phyloP scores from a whole-genome alignment of 371 early-diverging fungal species.

The Syncephalastrum racemosum region DNA sequence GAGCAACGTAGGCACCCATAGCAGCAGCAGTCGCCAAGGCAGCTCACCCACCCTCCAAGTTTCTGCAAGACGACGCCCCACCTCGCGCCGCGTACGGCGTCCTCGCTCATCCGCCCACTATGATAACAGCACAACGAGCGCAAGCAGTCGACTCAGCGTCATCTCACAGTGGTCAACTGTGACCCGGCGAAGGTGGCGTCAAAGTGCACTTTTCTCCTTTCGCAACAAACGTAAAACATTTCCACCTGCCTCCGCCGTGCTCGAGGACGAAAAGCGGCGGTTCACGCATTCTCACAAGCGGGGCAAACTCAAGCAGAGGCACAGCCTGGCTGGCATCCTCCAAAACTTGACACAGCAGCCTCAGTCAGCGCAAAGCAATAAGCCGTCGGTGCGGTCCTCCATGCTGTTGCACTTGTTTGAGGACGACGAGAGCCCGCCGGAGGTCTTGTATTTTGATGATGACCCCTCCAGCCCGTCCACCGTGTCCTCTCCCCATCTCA shows the following conservation, averaged over 20 bases:
- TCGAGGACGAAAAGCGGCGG: slow-evolving; percentile 11
- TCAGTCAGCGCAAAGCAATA: background rate
- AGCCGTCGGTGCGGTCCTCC: slow-evolving; percentile 13
- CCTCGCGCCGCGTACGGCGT: too few relatives aligned
- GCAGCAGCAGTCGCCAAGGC: too few relatives aligned
- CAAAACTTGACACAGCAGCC: slow-evolving; percentile 3
- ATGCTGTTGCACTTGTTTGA: slow-evolving; percentile 12
- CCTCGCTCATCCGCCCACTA: too few relatives aligned
- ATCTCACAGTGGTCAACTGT: too few relatives aligned
- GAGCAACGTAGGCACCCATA: too few relatives aligned
- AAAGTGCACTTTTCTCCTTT: background rate
- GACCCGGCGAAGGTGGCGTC: too few relatives aligned
- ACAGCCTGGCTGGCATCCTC: slow-evolving; percentile 9
- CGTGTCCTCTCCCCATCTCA: background rate
- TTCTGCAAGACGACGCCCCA: too few relatives aligned
- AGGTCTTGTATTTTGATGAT: slow-evolving; percentile 7
- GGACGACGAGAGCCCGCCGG: slow-evolving; percentile 9
- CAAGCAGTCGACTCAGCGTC: too few relatives aligned
- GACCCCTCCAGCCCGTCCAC: slow-evolving; percentile 1
- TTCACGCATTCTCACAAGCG: slow-evolving; percentile 2
- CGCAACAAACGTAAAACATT: slow-evolving; percentile 7
- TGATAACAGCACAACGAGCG: too few relatives aligned
- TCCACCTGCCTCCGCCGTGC: slow-evolving; percentile 6
- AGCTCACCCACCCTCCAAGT: too few relatives aligned
- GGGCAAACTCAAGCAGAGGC: slow-evolving; percentile 3